These are phyloP conservation scores for Kandelia obovata DNA, from an alignment of 345 rosid genomes.

Conservation along the genomic window DNA sequence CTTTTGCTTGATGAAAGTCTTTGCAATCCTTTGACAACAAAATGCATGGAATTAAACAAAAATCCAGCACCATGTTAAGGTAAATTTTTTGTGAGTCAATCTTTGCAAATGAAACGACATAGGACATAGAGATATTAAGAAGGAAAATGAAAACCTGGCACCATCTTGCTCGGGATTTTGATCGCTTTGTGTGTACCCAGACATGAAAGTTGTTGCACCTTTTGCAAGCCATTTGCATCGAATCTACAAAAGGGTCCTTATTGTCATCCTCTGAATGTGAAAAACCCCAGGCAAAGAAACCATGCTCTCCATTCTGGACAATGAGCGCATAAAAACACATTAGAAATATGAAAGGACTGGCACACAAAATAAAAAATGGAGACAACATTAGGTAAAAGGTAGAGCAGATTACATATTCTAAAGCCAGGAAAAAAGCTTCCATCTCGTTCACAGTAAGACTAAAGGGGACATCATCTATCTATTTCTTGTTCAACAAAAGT, in stretches of 20 bases:
- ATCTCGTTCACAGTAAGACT: neutral
- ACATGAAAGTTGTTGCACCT: conserved; percentile 70
- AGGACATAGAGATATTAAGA: neutral
- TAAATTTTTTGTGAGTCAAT: neutral
- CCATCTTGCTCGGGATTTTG: conserved; percentile 94
- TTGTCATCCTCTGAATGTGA: conserved; percentile 53
- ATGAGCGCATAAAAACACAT: conserved; percentile 18
- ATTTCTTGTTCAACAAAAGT: neutral
- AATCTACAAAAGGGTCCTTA: conserved; percentile 67
- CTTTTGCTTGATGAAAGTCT: conserved; percentile 91
- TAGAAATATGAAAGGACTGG: conserved; percentile 15
- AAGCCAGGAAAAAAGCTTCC: neutral
- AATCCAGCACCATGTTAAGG: conserved; percentile 10
- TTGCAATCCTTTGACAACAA: conserved; percentile 69
- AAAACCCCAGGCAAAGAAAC: conserved; percentile 61
- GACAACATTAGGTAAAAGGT: neutral
- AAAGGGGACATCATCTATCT: neutral
- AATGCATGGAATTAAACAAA: conserved; percentile 15
- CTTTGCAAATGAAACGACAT: no score
- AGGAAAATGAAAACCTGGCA: conserved; percentile 70
- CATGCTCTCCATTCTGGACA: conserved; percentile 50
- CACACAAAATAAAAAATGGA: neutral
- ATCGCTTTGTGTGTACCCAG: conserved; percentile 71
- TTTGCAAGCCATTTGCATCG: conserved; percentile 86
- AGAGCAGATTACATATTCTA: neutral